Evolutionary conservation across 2,329 filamentous ascomycete genomes (phyloP).

Genomic region (Phyllosticta paracitricarpa): DNA sequence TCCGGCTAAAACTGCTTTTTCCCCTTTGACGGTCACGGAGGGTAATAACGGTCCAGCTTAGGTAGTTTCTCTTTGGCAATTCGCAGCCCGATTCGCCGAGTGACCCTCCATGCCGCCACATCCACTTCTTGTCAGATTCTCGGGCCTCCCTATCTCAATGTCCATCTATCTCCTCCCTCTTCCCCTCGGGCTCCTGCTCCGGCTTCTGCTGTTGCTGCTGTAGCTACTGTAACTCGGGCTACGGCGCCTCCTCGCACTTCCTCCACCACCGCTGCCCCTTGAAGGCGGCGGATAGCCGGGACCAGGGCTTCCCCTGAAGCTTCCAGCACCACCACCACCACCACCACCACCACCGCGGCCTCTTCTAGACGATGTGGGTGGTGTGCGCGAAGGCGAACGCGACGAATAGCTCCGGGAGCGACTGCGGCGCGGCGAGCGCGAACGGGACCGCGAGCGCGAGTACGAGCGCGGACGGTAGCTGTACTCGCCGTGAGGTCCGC

Average conservation of each 20-base stretch:
- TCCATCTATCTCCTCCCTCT: constrained; percentile 14
- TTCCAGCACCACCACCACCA: constrained; percentile 24
- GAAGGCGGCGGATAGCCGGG: constrained; percentile 31
- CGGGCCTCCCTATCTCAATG: background rate
- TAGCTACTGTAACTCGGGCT: constrained; percentile 56
- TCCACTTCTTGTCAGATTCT: background rate
- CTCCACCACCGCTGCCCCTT: constrained; percentile 25
- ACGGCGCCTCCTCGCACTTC: constrained; percentile 36
- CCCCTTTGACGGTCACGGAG: no score
- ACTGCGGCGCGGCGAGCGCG: constrained; percentile 3
- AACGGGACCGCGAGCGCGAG: constrained; percentile 4
- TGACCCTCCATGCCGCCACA: background rate
- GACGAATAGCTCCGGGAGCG: constrained; percentile 6
- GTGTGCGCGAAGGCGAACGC: constrained; percentile 6
- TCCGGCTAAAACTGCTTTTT: no score
- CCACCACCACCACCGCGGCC: constrained; percentile 25
- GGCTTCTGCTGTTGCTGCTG: constrained; percentile 41
- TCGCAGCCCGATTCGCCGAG: no score
- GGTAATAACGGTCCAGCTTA: no score
- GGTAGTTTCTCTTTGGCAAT: no score
- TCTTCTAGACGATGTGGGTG: constrained; percentile 19
- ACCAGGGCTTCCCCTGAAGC: constrained; percentile 26
- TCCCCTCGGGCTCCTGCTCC: constrained; percentile 34
- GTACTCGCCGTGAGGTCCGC: constrained; percentile 1
- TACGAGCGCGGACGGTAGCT: constrained; percentile 26